Conservation (phyloP, 2,329 filamentous ascomycete species). For the Shiraia sp. region DNA sequence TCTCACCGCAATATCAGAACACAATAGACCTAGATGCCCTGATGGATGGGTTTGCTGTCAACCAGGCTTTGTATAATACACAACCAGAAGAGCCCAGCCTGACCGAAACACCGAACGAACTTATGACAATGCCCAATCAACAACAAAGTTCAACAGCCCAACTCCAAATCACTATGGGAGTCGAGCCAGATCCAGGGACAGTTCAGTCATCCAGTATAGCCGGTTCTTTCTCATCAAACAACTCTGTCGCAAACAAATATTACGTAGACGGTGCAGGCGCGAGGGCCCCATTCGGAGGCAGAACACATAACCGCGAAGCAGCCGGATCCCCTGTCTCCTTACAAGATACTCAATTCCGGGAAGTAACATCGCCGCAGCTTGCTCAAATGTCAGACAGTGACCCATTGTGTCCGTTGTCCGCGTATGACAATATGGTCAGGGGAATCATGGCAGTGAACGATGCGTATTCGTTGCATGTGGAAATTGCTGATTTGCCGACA, state of each 20-base stretch:
- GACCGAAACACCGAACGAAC: neutral
- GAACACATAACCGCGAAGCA: conserved; percentile 5
- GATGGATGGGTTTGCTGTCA: conserved; percentile 1
- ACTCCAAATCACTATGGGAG: neutral
- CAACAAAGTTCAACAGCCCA: conserved; percentile 3
- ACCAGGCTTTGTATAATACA: neutral
- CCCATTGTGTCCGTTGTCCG: neutral
- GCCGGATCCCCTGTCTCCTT: too few relatives aligned
- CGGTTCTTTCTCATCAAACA: conserved; percentile 10
- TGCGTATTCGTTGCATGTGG: conserved; percentile 5
- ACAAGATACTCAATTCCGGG: neutral
- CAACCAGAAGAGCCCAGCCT: neutral
- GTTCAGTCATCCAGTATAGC: neutral
- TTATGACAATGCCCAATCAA: neutral
- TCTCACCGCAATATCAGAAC: conserved; percentile 11
- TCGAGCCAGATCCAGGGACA: neutral
- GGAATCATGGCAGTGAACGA: conserved; percentile 7
- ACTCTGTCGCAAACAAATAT: conserved; percentile 8
- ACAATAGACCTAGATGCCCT: conserved; percentile 9
- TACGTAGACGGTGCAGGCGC: conserved; percentile 18
- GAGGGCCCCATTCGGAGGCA: conserved; percentile 17
- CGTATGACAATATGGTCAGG: conserved; percentile 8
- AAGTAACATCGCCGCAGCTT: neutral
- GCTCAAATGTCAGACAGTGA: neutral
- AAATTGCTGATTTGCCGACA: conserved; percentile 21